Evolutionary conservation across 2,329 filamentous ascomycete species (phyloP).

Genomic region (Alternaria postmessia): DNA sequence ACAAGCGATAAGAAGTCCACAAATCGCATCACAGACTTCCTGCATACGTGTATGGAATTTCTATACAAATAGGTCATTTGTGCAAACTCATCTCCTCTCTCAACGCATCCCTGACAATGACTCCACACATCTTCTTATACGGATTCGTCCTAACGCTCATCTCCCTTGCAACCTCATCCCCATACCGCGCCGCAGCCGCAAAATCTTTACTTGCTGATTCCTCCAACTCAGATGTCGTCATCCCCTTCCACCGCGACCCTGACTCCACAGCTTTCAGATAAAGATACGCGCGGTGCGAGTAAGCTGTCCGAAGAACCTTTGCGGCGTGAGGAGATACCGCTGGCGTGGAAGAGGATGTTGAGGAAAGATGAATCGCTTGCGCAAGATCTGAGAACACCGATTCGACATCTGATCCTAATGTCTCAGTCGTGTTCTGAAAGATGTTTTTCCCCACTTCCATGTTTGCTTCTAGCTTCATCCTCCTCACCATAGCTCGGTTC

Average conservation of each 20-base stretch:
- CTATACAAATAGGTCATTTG: constrained; percentile 14
- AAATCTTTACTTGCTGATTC: constrained; percentile 66
- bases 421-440: constrained; percentile 21
- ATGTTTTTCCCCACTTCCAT: constrained; percentile 16
- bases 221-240: constrained; percentile 56
- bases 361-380: constrained; percentile 65
- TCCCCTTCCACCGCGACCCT: constrained; percentile 43
- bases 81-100: constrained; percentile 55
- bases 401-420: constrained; percentile 15
- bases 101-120: constrained; percentile 68
- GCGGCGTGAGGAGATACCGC: constrained; percentile 69
- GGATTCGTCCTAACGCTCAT: constrained; percentile 69
- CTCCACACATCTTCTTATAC: constrained; percentile 69
- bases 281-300: constrained; percentile 71
- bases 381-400: constrained; percentile 48
- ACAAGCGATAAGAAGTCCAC: too few relatives aligned
- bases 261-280: constrained; percentile 51
- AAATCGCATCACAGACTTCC: too few relatives aligned
- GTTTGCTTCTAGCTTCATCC: constrained; percentile 62
- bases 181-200: constrained; percentile 62
- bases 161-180: constrained; percentile 64
- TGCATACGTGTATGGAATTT: accelerated
- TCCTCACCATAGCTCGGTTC: constrained; percentile 74
- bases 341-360: constrained; percentile 48
- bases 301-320: constrained; percentile 72